Evolutionary conservation across 192 early-diverging fungal species (phyloP), one percentile per base, ranked within the genome.

Genomic region (Diversispora eburnea): DNA sequence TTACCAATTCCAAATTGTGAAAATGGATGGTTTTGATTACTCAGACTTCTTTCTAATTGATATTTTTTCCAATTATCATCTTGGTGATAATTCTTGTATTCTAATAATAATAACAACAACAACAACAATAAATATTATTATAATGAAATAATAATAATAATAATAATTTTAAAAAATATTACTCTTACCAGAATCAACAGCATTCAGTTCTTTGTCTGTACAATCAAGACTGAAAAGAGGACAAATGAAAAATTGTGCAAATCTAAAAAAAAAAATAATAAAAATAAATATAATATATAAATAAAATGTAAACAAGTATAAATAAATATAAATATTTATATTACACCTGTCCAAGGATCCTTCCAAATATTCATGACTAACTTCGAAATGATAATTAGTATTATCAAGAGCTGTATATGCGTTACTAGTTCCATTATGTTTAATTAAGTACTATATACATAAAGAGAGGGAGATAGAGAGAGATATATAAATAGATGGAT

Each of bases 31-130:
- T 82, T 69, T 1, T 87, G 88, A 74, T 87, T 88, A 5, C 85
- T 89, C 43, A 98, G 83, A 48, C 88, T 83, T 76, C 93, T 95
- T 64, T 94, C 87, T 15, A 99, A 77, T 79, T 98, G 96, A 76
- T 90, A 91, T 70, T 93, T 85, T 42, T 94, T 85, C 94, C 96
- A 96, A 72, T 80, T 83, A 76, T 99, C 96, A 51, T 82, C 86
- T 78, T 97, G 95, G n/a, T 94, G 76, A 80, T 98, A 97, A 78
- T 94, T 94, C 73, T 95, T 94, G 84, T 96, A 92, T 76, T 98
- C 97, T 78, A 70, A 15, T 22, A 25, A 55, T 13, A 19, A 43
- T 17, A 58, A 5, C 51, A 68, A 41, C 0, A 61, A 39, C 9
- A 76, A 56, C n/a, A 60, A 42, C 19, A 69, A 43, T 20, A 54